Conservation (phyloP, 1,139 yeast genomes). For the Lodderomyces jiufengensis region DNA sequence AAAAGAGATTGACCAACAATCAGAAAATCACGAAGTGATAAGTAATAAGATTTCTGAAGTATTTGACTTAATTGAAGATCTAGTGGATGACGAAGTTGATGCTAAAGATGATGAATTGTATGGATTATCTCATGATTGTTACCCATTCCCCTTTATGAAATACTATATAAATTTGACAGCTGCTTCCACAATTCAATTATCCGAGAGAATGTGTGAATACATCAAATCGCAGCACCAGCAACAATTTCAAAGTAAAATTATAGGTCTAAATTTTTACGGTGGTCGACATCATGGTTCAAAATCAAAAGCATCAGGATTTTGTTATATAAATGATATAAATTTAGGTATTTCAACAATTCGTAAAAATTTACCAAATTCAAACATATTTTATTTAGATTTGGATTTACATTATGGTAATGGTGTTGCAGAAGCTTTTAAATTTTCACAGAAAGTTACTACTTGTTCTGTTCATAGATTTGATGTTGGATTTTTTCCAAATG, state of each 20-base stretch:
- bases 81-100: constrained; percentile 4
- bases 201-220: constrained; percentile 22
- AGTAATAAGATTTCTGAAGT: constrained; percentile 7
- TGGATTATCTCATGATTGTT: constrained; percentile 57
- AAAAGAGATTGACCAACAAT: constrained; percentile 10
- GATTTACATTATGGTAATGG: constrained; percentile 84
- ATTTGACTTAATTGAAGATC: constrained; percentile 25
- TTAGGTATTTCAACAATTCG: constrained; percentile 50
- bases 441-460: constrained; percentile 54
- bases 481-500: constrained; percentile 70
- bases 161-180: constrained; percentile 50
- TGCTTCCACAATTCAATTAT: constrained; percentile 57
- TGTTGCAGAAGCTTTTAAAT: constrained; percentile 62
- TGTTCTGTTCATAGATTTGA: constrained; percentile 64
- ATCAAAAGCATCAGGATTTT: constrained; percentile 63
- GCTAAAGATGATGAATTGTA: constrained; percentile 9
- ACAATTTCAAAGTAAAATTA: constrained; percentile 16
- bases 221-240: constrained; percentile 3
- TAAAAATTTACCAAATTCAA: constrained; percentile 29
- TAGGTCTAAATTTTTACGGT: constrained; percentile 73
- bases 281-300: constrained; percentile 72
- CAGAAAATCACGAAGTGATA: constrained; percentile 4
- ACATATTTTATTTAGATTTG: constrained; percentile 61
- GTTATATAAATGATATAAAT: constrained; percentile 68
- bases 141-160: constrained; percentile 51